phyloP scores from a whole-genome alignment of 495 filamentous ascomycete species.

The Talaromyces liani region DNA sequence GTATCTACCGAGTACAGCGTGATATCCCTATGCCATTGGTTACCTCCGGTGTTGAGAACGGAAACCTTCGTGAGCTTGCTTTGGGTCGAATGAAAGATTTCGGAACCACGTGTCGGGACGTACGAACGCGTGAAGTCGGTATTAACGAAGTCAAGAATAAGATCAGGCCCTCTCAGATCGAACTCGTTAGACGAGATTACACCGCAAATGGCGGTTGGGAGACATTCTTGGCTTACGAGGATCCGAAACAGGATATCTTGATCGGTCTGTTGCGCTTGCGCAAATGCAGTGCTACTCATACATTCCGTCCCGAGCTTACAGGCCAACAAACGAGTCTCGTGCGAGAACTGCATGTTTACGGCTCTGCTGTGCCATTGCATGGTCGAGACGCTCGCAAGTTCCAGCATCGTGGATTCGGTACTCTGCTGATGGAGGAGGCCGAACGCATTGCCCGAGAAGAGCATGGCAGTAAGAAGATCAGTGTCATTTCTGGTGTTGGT shows the following conservation, averaged over 20 bases:
- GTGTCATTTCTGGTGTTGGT: constrained; percentile 91
- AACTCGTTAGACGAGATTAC: constrained; percentile 94
- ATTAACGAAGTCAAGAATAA: constrained; percentile 99
- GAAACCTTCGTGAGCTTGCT: constrained; percentile 88
- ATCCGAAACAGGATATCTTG: constrained; percentile 96
- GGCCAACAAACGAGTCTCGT: constrained; percentile 87
- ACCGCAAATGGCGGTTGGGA: constrained; percentile 95
- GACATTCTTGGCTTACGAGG: constrained; percentile 95
- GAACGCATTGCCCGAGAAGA: constrained; percentile 91
- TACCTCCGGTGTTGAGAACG: constrained; percentile 94
- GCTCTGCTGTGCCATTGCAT: constrained; percentile 89
- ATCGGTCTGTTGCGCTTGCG: constrained; percentile 85
- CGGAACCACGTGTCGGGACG: constrained; percentile 92
- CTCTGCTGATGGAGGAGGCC: constrained; percentile 94
- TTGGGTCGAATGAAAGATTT: constrained; percentile 97
- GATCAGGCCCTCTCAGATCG: constrained; percentile 91
- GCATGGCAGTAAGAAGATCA: constrained; percentile 87
- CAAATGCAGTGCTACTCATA: constrained; percentile 83
- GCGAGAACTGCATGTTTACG: constrained; percentile 93
- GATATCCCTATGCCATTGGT: constrained; percentile 99
- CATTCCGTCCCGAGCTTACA: constrained; percentile 81
- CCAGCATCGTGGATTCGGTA: constrained; percentile 97
- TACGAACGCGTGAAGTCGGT: constrained; percentile 94
- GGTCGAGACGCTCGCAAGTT: constrained; percentile 90
- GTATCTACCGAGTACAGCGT: constrained; percentile 96